Evolutionary conservation across 176 grass and related monocot genomes (phyloP), one percentile per base, ranked within the genome.

Genomic region (Phragmites australis): DNA sequence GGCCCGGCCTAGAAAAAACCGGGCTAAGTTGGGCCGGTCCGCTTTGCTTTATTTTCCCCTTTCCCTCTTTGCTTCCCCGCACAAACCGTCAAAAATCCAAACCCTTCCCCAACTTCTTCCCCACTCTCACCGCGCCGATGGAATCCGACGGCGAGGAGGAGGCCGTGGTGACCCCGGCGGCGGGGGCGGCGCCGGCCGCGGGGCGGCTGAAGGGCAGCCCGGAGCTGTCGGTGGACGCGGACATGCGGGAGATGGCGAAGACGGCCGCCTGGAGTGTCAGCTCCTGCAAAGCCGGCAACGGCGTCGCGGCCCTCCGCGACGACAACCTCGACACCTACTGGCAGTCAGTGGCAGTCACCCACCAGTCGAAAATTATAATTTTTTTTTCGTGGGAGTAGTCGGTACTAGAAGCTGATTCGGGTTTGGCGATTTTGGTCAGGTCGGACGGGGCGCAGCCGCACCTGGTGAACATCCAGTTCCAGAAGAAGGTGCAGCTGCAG

Each of bases 401-500:
- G 6, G 5, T 22, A 75, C 14, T 37, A 9, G 49, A 39, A 55
- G 31, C 30, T 71, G 47, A 61, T 40, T 56, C 39, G 21, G 17
- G 34, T 39, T 54, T 70, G 18, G 10, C 21, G 25, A 52, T 70
- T 69, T 25, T 83, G 21, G 55, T 83, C 71, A 97, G 94, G 74
- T 98, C 95, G 1, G 92, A 93, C 79, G 95, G 95, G 74, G 92
- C 92, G 37, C 92, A 98, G 86, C 95, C 95, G 16, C 95, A 98
- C 82, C 61, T 98, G 81, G 92, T 98, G 67, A 98, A 94, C 86
- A 94, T 98, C 31, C 92, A 94, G 81, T 94, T 98, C 45, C 92
- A 98, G 68, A 98, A 87, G 90, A 98, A 98, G 78, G 90, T 98
- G 60, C 89, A 89, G 89, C 77, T 98, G 50, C 92, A 98, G 86